Conservation (phyloP, 139 green algal genomes). For the Chlamydomonas applanata region DNA sequence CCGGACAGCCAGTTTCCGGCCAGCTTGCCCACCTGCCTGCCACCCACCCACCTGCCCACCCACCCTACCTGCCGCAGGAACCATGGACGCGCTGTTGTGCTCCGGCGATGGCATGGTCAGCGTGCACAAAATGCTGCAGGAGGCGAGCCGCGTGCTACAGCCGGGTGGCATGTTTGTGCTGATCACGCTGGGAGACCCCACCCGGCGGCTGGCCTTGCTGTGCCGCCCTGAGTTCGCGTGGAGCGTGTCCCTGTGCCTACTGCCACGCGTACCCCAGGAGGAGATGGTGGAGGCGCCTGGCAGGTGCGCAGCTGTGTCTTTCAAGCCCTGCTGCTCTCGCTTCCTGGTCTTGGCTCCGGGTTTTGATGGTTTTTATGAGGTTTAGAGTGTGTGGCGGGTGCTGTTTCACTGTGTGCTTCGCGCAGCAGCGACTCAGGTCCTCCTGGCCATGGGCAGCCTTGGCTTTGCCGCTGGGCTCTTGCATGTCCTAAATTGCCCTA, state of each 20-base stretch:
- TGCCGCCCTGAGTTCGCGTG: constrained; percentile 18
- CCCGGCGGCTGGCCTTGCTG: constrained; percentile 32
- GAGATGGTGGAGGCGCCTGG: not conserved
- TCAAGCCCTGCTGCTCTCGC: no score
- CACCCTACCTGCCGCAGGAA: constrained; percentile 21
- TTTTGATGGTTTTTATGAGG: no score
- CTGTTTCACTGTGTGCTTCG: not conserved
- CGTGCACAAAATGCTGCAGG: constrained; percentile 19
- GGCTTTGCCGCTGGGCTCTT: no score
- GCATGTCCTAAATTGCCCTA: no score
- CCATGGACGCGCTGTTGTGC: constrained; percentile 47
- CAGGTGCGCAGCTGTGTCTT: not conserved
- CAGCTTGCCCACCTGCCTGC: no score
- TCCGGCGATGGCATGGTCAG: constrained; percentile 24
- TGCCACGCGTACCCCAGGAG: constrained; percentile 12
- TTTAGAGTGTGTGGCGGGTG: not conserved
- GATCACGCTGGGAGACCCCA: constrained; percentile 36
- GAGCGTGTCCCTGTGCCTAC: constrained; percentile 34
- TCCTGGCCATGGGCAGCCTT: no score
- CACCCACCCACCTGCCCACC: not conserved
- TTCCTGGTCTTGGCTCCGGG: no score
- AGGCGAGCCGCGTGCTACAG: constrained; percentile 26
- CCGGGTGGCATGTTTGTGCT: constrained; percentile 44
- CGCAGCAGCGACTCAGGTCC: no score
- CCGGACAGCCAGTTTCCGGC: no score